Base-by-base conservation (phyloP, 768 basidiomycete species). In the Pulveroboletus sp. region DNA sequence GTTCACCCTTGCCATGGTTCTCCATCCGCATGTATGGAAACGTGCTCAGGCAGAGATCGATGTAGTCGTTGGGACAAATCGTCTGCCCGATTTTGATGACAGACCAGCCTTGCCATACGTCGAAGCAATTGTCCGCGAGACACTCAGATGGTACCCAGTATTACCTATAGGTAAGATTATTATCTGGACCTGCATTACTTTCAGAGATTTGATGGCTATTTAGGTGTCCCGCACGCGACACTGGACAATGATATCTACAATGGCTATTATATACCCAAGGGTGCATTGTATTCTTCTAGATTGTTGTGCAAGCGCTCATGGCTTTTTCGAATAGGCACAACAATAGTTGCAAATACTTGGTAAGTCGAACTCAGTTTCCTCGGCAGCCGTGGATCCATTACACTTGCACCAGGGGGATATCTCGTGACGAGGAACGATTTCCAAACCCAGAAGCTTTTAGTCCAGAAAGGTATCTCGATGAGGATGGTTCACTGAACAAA, bases 211-310 rank as follows among this genome's bases (percentile, higher is more conserved):
- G 32, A 47, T 39, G 20, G 14, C 14, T 19, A 10, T 17, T 14
- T 19, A 40, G 39, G 39, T 10, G 13, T 35, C 14, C 40, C 32
- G 49, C 49, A 50, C n/a, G 41, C 49, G 4, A 49, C 60, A 0
- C 53, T 47, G 5, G 49, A 55, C 14, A 64, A 68, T 31, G 71
- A 72, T 37, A 45, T 64, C 6, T 70, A 68, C 47, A 47, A 56
- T 11, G 70, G 66, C 0, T 63, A 60, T 47, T 58, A 51, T 21
- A 60, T 72, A 21, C 71, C 71, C 0, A 62, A 65, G 43, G 66
- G 68, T 9, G 11, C 14, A 39, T 40, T 19, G 2, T 12, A 3
- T 19, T 5, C 7, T 45, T 45, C 37, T n/a, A 29, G 5, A 29
- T 9, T 5, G 12, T 9, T 29, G 16, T 19, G 2, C 17, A 12